These are phyloP conservation scores for Aaosphaeria arxii DNA, from an alignment of 2,329 filamentous ascomycete genomes.

Conservation along the genomic window DNA sequence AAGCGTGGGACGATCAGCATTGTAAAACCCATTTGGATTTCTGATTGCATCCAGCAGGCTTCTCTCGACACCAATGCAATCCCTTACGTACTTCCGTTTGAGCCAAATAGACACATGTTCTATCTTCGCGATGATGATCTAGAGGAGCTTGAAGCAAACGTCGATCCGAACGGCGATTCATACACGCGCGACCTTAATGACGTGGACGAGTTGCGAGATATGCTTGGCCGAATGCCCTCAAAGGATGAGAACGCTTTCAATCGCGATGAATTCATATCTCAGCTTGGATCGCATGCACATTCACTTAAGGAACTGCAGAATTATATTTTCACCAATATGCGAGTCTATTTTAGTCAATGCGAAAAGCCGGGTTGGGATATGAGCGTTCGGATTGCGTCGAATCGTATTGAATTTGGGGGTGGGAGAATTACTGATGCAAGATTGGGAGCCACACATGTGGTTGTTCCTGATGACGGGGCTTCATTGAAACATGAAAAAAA, in stretches of 20 bases:
- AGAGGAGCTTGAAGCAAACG: constrained; percentile 57
- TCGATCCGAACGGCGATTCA: constrained; percentile 79
- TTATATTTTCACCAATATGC: constrained; percentile 29
- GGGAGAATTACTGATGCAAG: constrained; percentile 58
- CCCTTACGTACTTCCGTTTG: constrained; percentile 62
- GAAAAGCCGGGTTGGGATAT: constrained; percentile 10
- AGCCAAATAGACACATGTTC: constrained; percentile 68
- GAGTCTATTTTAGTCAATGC: constrained; percentile 12
- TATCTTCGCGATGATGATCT: constrained; percentile 59
- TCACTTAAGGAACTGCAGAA: constrained; percentile 21
- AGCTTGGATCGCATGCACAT: constrained; percentile 26
- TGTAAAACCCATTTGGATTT: constrained; percentile 75
- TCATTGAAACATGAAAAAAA: constrained; percentile 42
- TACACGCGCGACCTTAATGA: constrained; percentile 67
- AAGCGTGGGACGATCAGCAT: constrained; percentile 71
- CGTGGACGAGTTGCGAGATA: constrained; percentile 57
- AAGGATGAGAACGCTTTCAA: constrained; percentile 16
- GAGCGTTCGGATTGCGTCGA: constrained; percentile 48
- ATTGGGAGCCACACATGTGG: constrained; percentile 66
- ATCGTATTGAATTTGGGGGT: constrained; percentile 66
- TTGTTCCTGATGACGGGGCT: constrained; percentile 50
- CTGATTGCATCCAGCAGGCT: constrained; percentile 70
- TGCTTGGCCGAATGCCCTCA: constrained; percentile 37
- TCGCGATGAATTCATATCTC: constrained; percentile 16
- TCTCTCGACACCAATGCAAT: constrained; percentile 53